Conservation (phyloP, 106 monocot species). For the Apostasia ramifera region DNA sequence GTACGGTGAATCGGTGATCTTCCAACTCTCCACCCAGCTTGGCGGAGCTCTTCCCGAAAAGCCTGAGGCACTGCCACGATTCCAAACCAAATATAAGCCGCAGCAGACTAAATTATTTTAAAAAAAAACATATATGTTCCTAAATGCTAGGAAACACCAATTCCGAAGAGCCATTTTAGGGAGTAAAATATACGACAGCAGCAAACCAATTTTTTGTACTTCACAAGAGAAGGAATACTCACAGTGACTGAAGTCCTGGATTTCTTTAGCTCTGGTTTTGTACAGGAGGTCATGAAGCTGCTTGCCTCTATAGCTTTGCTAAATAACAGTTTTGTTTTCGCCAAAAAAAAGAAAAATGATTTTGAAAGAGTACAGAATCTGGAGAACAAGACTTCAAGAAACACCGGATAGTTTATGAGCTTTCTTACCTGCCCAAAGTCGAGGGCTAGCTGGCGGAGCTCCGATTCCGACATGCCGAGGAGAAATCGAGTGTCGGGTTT, state of each 20-base stretch:
- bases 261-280: slow-evolving; percentile 83
- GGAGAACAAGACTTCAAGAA: neutral
- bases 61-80: slow-evolving; percentile 72
- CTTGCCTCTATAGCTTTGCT: slow-evolving; percentile 94
- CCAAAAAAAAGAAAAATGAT: neutral
- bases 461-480: slow-evolving; percentile 76
- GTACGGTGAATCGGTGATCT: slow-evolving; percentile 71
- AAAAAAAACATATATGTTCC: neutral
- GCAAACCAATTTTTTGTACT: neutral
- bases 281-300: slow-evolving; percentile 87
- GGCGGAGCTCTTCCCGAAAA: slow-evolving; percentile 50
- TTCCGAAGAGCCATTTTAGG: neutral
- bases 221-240: slow-evolving; percentile 1
- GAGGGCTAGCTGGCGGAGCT: slow-evolving; percentile 76
- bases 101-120: neutral
- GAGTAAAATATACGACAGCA: neutral
- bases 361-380: neutral
- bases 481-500: slow-evolving; percentile 48
- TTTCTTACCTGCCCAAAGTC: slow-evolving; percentile 62
- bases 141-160: neutral
- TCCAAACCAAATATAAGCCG: neutral
- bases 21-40: slow-evolving; percentile 83
- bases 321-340: slow-evolving; percentile 5
- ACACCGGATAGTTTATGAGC: neutral
- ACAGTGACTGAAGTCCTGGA: slow-evolving; percentile 75